phyloP scores from a whole-genome alignment of 2,329 filamentous ascomycete genomes.

The Fusarium nelsonii region DNA sequence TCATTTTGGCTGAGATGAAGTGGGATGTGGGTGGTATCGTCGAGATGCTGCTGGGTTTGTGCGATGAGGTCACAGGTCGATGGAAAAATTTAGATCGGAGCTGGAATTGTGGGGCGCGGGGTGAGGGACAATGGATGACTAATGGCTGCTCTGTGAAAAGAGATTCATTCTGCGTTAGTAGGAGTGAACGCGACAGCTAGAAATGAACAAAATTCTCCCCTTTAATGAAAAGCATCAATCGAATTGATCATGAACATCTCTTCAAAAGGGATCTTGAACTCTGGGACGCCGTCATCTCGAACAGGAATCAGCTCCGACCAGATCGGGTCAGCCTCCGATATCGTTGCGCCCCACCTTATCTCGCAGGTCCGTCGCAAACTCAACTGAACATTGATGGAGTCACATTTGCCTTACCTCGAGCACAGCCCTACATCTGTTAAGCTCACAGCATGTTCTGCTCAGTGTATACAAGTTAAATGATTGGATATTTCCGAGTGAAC shows the following conservation, averaged over 20 bases:
- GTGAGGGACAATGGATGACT: conserved; percentile 1
- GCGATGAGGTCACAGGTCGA: conserved; percentile 27
- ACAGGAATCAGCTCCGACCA: background rate
- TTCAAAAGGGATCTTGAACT: accelerated
- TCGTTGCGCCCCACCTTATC: conserved; percentile 6
- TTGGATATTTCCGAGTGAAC: too few relatives aligned
- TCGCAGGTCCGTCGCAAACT: too few relatives aligned
- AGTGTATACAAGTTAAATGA: too few relatives aligned
- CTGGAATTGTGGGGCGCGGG: conserved; percentile 3
- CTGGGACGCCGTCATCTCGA: too few relatives aligned
- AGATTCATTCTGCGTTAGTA: too few relatives aligned
- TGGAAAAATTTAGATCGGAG: conserved; percentile 31
- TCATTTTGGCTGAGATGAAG: conserved; percentile 3
- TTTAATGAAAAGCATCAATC: background rate
- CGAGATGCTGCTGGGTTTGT: conserved; percentile 13
- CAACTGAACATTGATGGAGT: too few relatives aligned
- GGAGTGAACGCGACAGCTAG: too few relatives aligned
- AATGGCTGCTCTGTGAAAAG: background rate
- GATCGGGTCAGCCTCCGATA: conserved; percentile 15
- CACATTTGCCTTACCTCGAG: too few relatives aligned
- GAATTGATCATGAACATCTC: accelerated
- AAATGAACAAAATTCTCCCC: accelerated
- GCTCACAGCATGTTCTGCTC: too few relatives aligned
- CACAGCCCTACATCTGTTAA: too few relatives aligned
- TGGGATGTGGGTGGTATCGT: conserved; percentile 1